Percentiles rank a stretch among this genome's conserved stretches.
Evolutionary conservation across 2,329 filamentous ascomycete species (phyloP).

Genomic region (Stachybotrys chartarum): DNA sequence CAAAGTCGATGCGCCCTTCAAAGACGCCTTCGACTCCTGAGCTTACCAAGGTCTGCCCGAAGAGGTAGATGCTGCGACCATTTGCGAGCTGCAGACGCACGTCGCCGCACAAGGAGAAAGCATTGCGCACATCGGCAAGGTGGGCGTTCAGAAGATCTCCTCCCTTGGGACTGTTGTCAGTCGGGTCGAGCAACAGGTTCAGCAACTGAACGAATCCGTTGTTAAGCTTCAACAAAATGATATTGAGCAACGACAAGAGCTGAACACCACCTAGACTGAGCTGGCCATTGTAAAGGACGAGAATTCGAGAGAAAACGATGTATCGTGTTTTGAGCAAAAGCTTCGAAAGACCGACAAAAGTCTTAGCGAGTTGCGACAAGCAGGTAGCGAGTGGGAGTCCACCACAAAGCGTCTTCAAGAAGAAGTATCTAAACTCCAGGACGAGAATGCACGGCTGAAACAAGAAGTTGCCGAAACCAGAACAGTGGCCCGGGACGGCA

Average conservation of each 20-base stretch:
- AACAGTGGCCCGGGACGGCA: slow-evolving; percentile 13
- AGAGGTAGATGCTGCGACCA: slow-evolving; percentile 5
- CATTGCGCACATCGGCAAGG: slow-evolving; percentile 27
- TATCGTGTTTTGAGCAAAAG: background rate
- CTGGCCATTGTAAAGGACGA: background rate
- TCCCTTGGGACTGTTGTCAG: slow-evolving; percentile 25
- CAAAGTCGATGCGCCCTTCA: slow-evolving; percentile 8
- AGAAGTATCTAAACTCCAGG: slow-evolving; percentile 13
- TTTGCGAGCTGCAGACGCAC: slow-evolving; percentile 23
- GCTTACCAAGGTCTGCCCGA: background rate
- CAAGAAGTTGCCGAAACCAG: slow-evolving; percentile 14
- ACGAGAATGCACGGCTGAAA: slow-evolving; percentile 15
- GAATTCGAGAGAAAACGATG: background rate
- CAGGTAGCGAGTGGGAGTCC: background rate
- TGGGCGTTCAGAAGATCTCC: slow-evolving; percentile 28
- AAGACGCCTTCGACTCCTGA: background rate
- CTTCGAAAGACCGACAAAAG: background rate
- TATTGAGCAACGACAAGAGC: background rate
- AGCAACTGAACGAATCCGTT: slow-evolving; percentile 21
- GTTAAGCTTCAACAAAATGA: background rate
- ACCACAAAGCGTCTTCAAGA: slow-evolving; percentile 5
- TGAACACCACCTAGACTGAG: background rate
- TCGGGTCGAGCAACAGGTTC: slow-evolving; percentile 25
- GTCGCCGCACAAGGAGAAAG: slow-evolving; percentile 25
- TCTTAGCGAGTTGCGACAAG: background rate